Evolutionary conservation across 352 stramenopile species (phyloP), one percentile per base, ranked within the genome.

Genomic region (Phytophthora palmivora): DNA sequence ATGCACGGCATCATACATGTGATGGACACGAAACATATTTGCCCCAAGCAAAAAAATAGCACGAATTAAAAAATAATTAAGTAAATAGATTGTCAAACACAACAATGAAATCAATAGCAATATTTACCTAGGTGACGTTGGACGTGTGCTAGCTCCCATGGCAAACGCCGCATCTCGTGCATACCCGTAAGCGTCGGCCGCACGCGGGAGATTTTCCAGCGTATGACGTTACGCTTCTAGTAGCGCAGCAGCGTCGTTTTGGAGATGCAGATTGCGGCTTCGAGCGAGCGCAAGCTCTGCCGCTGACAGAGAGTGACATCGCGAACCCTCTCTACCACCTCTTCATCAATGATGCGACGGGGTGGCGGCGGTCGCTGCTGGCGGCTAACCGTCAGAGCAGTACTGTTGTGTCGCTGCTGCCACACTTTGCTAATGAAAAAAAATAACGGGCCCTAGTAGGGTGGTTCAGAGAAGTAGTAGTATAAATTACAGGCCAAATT

Each of bases 21-120:
- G n/a, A n/a, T n/a, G n/a, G n/a, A n/a, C n/a, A 62, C 50, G 18
- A 52, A 36, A 57, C n/a, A n/a, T 41, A 15, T n/a, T 16, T 0
- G 7, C 34, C 3, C 49, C 58, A 61, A 56, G 16, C 21, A n/a
- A 24, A 48, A 18, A 36, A 26, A 51, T 54, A 47, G 37, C 42
- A 54, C 16, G 0, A 51, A 34, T 28, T 34, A 45, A 33, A 36
- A 12, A 19, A 37, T 49, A 28, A 16, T 42, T 21, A 24, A 45
- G 19, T 50, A 38, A 30, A 48, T 53, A n/a, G 0, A 15, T n/a
- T 39, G 7, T 44, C 18, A 44, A 26, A 32, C 8, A 46, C 30
- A 32, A 11, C n/a, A 30, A 32, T n/a, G n/a, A n/a, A n/a, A n/a
- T n/a, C n/a, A n/a, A n/a, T n/a, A n/a, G n/a, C n/a, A n/a, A n/a